These are phyloP conservation scores for Blastobotrys malaysiensis DNA, from an alignment of 1,139 yeast species.

Conservation along the genomic window DNA sequence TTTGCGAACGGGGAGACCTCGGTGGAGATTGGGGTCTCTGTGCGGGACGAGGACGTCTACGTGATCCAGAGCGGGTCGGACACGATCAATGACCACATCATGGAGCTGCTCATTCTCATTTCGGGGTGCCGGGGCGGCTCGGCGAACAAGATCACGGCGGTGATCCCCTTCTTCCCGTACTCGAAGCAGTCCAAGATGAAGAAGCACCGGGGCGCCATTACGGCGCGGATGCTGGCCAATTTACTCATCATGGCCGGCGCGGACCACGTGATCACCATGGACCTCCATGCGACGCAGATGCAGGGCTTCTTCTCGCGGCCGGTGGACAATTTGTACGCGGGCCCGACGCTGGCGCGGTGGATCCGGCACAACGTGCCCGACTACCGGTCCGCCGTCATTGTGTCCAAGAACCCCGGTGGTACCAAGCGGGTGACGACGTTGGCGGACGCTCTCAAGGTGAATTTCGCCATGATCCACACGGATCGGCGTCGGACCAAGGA, in stretches of 20 bases:
- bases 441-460: constrained; percentile 91
- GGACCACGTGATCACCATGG: constrained; percentile 98
- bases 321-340: constrained; percentile 92
- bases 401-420: constrained; percentile 97
- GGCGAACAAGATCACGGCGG: constrained; percentile 95
- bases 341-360: constrained; percentile 96
- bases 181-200: constrained; percentile 97
- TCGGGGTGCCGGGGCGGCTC: constrained; percentile 97
- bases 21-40: constrained; percentile 90
- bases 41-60: constrained; percentile 94
- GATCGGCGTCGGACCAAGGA: constrained; percentile 90
- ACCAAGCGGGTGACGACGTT: constrained; percentile 95
- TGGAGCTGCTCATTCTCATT: constrained; percentile 89
- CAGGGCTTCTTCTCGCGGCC: constrained; percentile 98
- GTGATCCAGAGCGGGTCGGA: constrained; percentile 92
- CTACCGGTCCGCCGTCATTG: constrained; percentile 77
- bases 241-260: constrained; percentile 97
- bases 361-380: constrained; percentile 84
- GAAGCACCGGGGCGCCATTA: constrained; percentile 96
- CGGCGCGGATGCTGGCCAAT: constrained; percentile 98
- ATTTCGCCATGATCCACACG: constrained; percentile 98
- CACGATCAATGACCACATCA: constrained; percentile 86
- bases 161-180: constrained; percentile 95
- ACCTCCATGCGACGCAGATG: constrained; percentile 97
- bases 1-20: constrained; percentile 97